phyloP scores from a whole-genome alignment of 495 filamentous ascomycete genomes.

The Sordaria brevicollis region DNA sequence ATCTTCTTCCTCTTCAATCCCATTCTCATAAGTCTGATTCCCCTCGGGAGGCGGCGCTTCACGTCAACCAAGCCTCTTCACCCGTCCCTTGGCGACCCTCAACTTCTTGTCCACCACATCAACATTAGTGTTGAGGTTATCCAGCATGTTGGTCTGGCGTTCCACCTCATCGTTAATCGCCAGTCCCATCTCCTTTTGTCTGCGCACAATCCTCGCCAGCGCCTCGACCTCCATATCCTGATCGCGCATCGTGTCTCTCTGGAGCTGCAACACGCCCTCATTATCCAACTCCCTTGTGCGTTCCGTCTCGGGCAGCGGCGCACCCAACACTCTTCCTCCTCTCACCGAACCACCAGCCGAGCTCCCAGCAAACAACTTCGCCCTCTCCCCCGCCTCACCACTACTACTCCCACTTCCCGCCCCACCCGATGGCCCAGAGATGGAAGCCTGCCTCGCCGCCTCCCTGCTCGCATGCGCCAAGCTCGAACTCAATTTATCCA shows the following conservation, averaged over 20 bases:
- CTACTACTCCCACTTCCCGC: conserved; percentile 9
- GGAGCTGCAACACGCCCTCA: conserved; percentile 73
- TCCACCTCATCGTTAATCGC: conserved; percentile 79
- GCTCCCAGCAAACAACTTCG: conserved; percentile 21
- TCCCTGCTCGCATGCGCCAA: conserved; percentile 40
- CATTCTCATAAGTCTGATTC: neutral
- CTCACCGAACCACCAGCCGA: neutral
- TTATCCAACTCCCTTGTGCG: conserved; percentile 86
- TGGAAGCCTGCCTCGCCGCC: conserved; percentile 3
- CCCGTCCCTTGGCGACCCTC: conserved; percentile 67
- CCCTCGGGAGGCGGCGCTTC: conserved; percentile 9
- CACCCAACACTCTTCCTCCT: conserved; percentile 66
- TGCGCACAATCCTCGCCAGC: conserved; percentile 61
- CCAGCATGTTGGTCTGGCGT: conserved; percentile 73
- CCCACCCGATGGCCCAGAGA: neutral
- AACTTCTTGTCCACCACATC: conserved; percentile 67
- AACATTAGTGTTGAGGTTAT: conserved; percentile 63
- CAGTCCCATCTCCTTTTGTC: conserved; percentile 79
- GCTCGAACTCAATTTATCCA: conserved; percentile 70
- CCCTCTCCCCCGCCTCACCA: conserved; percentile 20
- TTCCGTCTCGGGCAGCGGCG: conserved; percentile 69
- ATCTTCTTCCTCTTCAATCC: neutral
- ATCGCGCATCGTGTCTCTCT: conserved; percentile 70
- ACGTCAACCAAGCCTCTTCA: conserved; percentile 52
- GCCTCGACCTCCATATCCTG: conserved; percentile 76